Percentiles rank a stretch among this genome's conserved stretches.
phyloP scores from a whole-genome alignment of 352 stramenopile species.

The Phytophthora hybrid region DNA sequence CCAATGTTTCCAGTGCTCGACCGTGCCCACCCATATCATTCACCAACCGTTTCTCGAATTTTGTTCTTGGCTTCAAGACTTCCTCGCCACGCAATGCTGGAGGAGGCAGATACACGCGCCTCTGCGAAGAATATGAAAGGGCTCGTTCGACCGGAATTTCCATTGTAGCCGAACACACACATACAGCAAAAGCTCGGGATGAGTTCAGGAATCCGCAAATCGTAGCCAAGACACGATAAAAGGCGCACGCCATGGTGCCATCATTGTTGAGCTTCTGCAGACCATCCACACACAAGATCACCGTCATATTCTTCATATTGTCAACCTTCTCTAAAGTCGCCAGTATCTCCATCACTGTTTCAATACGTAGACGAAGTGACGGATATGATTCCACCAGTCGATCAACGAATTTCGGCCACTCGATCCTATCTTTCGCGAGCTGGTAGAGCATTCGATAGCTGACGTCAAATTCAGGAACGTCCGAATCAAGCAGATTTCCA shows the following conservation, averaged over 20 bases:
- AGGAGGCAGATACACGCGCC: constrained; percentile 2
- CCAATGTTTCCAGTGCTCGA: constrained; percentile 14
- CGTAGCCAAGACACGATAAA: constrained; percentile 13
- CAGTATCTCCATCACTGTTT: constrained; percentile 12
- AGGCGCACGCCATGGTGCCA: constrained; percentile 7
- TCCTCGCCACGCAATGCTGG: neutral
- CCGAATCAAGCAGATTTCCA: neutral
- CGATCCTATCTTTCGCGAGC: constrained; percentile 16
- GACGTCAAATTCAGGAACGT: constrained; percentile 19
- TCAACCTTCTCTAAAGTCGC: constrained; percentile 21
- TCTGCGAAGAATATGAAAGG: too few relatives aligned
- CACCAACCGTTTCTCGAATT: constrained; percentile 13
- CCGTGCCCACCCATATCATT: constrained; percentile 16
- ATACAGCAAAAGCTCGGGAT: constrained; percentile 18
- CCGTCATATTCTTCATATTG: constrained; percentile 40
- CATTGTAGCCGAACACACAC: constrained; percentile 13
- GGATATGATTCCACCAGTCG: neutral
- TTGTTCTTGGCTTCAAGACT: constrained; percentile 4
- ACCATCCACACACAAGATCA: constrained; percentile 43
- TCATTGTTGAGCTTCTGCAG: constrained; percentile 30
- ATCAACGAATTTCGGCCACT: neutral
- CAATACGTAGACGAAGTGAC: neutral
- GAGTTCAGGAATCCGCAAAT: constrained; percentile 14
- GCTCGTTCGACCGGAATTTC: neutral
- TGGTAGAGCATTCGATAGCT: constrained; percentile 43